phyloP scores from a whole-genome alignment of 1,284 basidiomycete species.

The Vanrija pseudolonga region DNA sequence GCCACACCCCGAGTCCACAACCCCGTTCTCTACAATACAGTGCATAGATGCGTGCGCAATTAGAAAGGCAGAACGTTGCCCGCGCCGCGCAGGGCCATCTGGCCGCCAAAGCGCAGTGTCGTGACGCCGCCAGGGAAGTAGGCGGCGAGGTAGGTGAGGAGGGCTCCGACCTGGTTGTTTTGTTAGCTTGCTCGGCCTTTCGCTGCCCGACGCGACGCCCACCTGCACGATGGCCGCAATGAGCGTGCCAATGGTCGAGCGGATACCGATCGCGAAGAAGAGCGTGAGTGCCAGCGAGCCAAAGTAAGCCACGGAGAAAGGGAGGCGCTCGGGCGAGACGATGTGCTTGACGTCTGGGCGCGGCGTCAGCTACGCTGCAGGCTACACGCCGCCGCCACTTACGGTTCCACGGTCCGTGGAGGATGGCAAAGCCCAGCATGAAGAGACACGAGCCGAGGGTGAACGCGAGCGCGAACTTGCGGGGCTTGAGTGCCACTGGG shows the following conservation, averaged over 20 bases:
- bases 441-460: slow-evolving; percentile 52
- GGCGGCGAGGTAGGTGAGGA: slow-evolving; percentile 79
- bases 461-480: slow-evolving; percentile 85
- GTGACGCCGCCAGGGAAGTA: slow-evolving; percentile 77
- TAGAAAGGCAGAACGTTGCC: slow-evolving; percentile 71
- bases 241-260: slow-evolving; percentile 78
- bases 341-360: slow-evolving; percentile 75
- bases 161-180: slow-evolving; percentile 61
- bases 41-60: no score
- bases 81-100: slow-evolving; percentile 75
- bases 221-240: slow-evolving; percentile 74
- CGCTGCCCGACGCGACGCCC: slow-evolving; percentile 2
- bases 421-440: slow-evolving; percentile 56
- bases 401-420: slow-evolving; percentile 49
- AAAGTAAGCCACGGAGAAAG: slow-evolving; percentile 82
- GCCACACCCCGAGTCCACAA: no score
- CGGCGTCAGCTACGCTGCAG: not conserved
- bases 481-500: slow-evolving; percentile 67
- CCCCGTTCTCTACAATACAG: no score
- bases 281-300: slow-evolving; percentile 74
- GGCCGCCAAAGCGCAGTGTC: slow-evolving; percentile 76
- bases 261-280: slow-evolving; percentile 76
- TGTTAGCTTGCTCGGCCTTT: not conserved
- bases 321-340: slow-evolving; percentile 74
- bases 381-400: slow-evolving; percentile 6